Percentiles rank a stretch among this genome's conserved stretches.
These are phyloP conservation scores for Hypoxylon rickii DNA, from an alignment of 495 filamentous ascomycete genomes.

Conservation along the genomic window DNA sequence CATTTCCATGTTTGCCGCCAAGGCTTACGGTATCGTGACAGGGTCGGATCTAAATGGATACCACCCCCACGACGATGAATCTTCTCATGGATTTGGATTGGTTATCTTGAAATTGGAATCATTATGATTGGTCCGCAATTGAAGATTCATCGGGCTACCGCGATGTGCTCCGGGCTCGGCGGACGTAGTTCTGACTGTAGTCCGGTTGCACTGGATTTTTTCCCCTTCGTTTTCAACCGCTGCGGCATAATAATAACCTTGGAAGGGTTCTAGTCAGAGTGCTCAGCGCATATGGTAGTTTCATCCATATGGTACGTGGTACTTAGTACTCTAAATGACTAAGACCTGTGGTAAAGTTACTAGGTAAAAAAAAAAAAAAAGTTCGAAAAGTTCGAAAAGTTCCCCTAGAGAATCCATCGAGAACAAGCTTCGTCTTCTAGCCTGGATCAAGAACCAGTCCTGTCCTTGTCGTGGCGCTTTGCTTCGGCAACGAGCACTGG, in stretches of 20 bases:
- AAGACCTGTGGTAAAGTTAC: no score
- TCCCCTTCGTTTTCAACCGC: no score
- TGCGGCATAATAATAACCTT: no score
- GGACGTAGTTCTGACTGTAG: conserved; percentile 17
- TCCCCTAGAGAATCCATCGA: no score
- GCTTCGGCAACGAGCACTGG: conserved; percentile 34
- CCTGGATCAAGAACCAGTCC: no score
- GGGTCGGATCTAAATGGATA: conserved; percentile 28
- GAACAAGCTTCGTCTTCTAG: no score
- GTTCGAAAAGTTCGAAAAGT: no score
- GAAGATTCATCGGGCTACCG: conserved; percentile 33
- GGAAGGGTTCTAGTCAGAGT: no score
- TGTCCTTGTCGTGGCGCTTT: conserved; percentile 31
- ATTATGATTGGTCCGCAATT: conserved; percentile 26
- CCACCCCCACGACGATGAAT: conserved; percentile 26
- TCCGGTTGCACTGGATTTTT: conserved; percentile 6
- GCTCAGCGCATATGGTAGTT: no score
- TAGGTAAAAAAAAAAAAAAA: no score
- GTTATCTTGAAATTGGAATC: conserved; percentile 13
- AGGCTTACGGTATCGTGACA: conserved; percentile 3
- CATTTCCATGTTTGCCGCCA: conserved; percentile 19
- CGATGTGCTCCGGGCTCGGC: conserved; percentile 32
- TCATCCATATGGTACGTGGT: no score
- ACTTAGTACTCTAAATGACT: no score
- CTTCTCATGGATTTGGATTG: conserved; percentile 5